Evolutionary conservation across 2,329 filamentous ascomycete species (phyloP).

Genomic region (Tolypocladium inflatum): DNA sequence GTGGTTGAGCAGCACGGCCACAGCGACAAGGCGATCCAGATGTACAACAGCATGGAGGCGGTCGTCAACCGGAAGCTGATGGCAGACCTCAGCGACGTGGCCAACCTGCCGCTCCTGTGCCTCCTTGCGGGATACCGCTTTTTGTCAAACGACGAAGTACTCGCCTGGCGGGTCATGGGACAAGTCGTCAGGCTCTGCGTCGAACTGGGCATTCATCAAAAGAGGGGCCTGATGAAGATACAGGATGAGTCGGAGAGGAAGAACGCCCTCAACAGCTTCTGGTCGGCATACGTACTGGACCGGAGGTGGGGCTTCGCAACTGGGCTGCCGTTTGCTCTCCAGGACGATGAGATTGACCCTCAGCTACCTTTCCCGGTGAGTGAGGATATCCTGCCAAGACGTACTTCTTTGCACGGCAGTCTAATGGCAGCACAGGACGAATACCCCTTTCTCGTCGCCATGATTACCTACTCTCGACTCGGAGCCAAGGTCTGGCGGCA

Average conservation of each 20-base stretch:
- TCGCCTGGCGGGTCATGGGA: constrained; percentile 82
- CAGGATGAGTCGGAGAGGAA: constrained; percentile 58
- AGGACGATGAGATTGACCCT: constrained; percentile 78
- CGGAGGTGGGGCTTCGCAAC: constrained; percentile 85
- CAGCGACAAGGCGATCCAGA: constrained; percentile 60
- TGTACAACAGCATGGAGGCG: constrained; percentile 70
- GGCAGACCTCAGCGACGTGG: constrained; percentile 38
- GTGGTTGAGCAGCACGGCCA: constrained; percentile 71
- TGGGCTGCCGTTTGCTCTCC: constrained; percentile 74
- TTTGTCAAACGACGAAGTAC: constrained; percentile 72
- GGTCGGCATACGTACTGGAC: constrained; percentile 79
- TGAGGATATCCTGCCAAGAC: background rate
- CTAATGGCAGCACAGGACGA: constrained; percentile 30
- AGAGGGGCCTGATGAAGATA: constrained; percentile 63
- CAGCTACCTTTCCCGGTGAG: constrained; percentile 69
- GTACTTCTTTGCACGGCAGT: background rate
- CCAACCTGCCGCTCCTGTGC: constrained; percentile 39
- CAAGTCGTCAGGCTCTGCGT: constrained; percentile 71
- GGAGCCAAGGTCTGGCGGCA: constrained; percentile 81
- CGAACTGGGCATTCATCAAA: constrained; percentile 74
- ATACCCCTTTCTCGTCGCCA: constrained; percentile 66
- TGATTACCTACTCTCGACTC: constrained; percentile 77
- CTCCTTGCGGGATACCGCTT: constrained; percentile 63
- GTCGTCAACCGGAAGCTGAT: constrained; percentile 58
- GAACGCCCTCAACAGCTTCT: constrained; percentile 66